phyloP scores from a whole-genome alignment of 352 stramenopile species.

The Phytophthora hybrid region DNA sequence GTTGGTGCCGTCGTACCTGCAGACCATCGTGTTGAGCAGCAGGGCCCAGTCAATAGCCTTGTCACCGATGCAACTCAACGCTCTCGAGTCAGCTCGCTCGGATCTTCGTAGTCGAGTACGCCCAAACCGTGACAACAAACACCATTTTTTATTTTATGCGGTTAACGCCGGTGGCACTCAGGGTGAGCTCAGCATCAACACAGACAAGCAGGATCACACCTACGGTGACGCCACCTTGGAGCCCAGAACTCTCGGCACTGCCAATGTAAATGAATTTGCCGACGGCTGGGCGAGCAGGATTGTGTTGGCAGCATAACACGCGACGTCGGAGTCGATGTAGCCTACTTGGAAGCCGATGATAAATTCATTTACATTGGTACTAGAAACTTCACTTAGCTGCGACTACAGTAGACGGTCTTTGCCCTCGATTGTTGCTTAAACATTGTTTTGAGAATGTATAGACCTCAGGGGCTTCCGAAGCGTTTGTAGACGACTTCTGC shows the following conservation, averaged over 20 bases:
- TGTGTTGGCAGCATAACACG: conserved; percentile 45
- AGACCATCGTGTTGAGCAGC: conserved; percentile 94
- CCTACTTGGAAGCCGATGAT: conserved; percentile 59
- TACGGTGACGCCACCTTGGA: conserved; percentile 30
- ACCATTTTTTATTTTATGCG: too few species aligned
- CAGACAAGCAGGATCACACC: conserved; percentile 34
- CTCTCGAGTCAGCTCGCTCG: conserved; percentile 86
- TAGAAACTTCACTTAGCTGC: conserved; percentile 40
- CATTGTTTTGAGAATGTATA: neutral
- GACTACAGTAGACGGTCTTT: too few species aligned
- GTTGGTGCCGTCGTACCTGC: conserved; percentile 94
- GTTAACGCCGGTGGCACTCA: too few species aligned
- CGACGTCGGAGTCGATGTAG: conserved; percentile 46
- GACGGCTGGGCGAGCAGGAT: conserved; percentile 34
- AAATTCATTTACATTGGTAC: conserved; percentile 6
- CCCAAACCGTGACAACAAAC: conserved; percentile 65
- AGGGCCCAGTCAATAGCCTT: conserved; percentile 64
- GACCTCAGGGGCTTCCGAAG: neutral
- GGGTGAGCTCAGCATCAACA: too few species aligned
- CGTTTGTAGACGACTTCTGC: conserved; percentile 42
- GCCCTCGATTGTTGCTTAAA: too few species aligned
- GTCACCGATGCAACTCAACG: conserved; percentile 25
- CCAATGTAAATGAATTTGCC: too few species aligned
- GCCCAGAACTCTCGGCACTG: conserved; percentile 49
- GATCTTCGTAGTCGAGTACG: conserved; percentile 77